Evolutionary conservation across 768 basidiomycete species (phyloP), one percentile per base, ranked within the genome.

Genomic region (Sporobolomyces pararoseus): DNA sequence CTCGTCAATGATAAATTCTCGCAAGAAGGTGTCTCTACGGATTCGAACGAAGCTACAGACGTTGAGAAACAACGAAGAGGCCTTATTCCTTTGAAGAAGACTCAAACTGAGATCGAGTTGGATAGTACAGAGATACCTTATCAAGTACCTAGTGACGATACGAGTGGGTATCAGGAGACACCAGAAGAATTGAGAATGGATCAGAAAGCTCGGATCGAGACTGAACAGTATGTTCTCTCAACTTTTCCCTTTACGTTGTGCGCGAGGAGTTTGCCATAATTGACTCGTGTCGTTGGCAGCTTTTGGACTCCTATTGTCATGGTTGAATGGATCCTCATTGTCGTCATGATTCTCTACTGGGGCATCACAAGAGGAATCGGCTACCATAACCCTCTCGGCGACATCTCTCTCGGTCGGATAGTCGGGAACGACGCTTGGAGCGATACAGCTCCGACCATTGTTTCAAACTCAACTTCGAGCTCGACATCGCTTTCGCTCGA

Each of bases 121-220:
- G 59, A 32, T 12, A 34, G 19, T 5, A 54, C 37, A 23, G n/a
- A 57, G 16, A 49, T 71, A 21, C 65, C 70, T 10, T 61, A 66
- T 60, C 47, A 39, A 0, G 65, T 66, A 4, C 65, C 70, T 51
- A 70, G 52, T 37, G 69, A 65, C 53, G 64, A 65, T n/a, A 70
- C 69, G 35, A 39, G n/a, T 12, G 69, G 69, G 5, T 70, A 65
- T 23, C 37, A 44, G 17, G 65, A 71, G 65, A 66, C 44, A 3
- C 13, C 9, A 25, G 61, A 51, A 16, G 70, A 66, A 34, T 44
- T 66, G 10, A 29, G 39, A 7, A 46, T 31, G 50, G 65, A 71
- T n/a, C 65, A 57, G 37, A 63, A 32, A n/a, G 46, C 47, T 7
- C 51, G 65, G 50, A n/a, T 37, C 14, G 12, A 39, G 59, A 66